Percentiles rank a stretch among this genome's conserved stretches.
Conservation (phyloP, 1,139 yeast genomes). For the Suhomyces yuchorum region DNA sequence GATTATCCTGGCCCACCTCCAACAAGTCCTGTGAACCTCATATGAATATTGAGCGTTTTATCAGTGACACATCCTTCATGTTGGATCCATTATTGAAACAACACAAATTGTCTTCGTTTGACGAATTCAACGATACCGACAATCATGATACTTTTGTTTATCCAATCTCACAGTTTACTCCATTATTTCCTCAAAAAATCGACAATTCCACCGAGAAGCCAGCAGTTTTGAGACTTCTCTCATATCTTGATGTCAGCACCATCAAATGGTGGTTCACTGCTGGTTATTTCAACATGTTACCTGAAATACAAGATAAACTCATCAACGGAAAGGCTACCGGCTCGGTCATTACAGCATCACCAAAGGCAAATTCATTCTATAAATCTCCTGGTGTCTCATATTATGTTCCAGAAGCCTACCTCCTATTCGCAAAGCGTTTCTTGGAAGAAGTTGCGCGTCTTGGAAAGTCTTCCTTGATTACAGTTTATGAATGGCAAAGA, state of each 20-base stretch:
- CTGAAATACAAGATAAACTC: slow-evolving; percentile 66
- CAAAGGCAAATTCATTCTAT: slow-evolving; percentile 91
- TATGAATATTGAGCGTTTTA: slow-evolving; percentile 56
- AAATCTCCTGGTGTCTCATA: slow-evolving; percentile 81
- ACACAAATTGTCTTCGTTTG: slow-evolving; percentile 37
- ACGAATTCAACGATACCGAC: slow-evolving; percentile 35
- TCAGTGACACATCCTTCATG: slow-evolving; percentile 57
- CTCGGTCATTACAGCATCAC: slow-evolving; percentile 83
- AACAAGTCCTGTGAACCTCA: slow-evolving; percentile 76
- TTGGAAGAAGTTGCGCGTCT: slow-evolving; percentile 52
- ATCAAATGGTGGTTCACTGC: slow-evolving; percentile 90
- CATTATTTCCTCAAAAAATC: slow-evolving; percentile 61
- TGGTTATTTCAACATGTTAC: slow-evolving; percentile 92
- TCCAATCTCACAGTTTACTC: slow-evolving; percentile 91
- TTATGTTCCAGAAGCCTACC: slow-evolving; percentile 84
- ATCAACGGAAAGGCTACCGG: slow-evolving; percentile 65
- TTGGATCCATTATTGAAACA: slow-evolving; percentile 60
- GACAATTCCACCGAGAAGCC: slow-evolving; percentile 78
- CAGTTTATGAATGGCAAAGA: slow-evolving; percentile 79
- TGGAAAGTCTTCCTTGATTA: slow-evolving; percentile 51
- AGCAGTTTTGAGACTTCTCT: slow-evolving; percentile 60
- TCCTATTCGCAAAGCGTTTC: slow-evolving; percentile 72
- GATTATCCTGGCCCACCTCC: slow-evolving; percentile 73
- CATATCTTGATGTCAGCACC: slow-evolving; percentile 56
- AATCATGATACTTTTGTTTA: slow-evolving; percentile 70